Percentiles rank a stretch among this genome's conserved stretches.
Conservation (phyloP, 768 basidiomycete species). For the Boletus barrowsii region DNA sequence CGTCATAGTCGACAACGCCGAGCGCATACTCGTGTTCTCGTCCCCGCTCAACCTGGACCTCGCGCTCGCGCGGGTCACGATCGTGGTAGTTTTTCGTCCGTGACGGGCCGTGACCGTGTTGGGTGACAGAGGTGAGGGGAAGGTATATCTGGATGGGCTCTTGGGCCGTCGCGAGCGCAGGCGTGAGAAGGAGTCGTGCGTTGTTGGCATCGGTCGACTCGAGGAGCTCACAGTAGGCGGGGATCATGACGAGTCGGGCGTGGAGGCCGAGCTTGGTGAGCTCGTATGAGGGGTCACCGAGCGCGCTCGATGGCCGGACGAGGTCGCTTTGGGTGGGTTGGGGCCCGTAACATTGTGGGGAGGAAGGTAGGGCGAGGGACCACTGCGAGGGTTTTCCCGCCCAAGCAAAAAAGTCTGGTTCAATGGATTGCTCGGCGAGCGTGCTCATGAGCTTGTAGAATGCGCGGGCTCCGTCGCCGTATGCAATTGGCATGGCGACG, state of each 20-base stretch:
- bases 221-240: conserved; percentile 19
- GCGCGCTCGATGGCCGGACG: conserved; percentile 1
- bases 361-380: conserved; percentile 24
- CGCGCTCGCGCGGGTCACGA: conserved; percentile 2
- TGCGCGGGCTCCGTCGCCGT: conserved; percentile 22
- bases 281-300: conserved; percentile 24
- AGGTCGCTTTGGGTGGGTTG: conserved; percentile 12
- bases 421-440: conserved; percentile 15
- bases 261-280: conserved; percentile 24
- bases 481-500: conserved; percentile 19
- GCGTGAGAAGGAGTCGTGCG: conserved; percentile 18
- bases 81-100: conserved; percentile 1
- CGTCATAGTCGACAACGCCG: conserved; percentile 24
- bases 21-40: conserved; percentile 16
- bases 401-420: conserved; percentile 25
- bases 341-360: conserved; percentile 16
- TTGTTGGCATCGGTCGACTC: conserved; percentile 13
- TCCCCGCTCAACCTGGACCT: neutral
- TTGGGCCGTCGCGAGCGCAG: conserved; percentile 13
- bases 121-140: neutral
- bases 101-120: neutral
- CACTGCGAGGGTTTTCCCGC: conserved; percentile 20
- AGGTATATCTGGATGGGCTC: conserved; percentile 21
- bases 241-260: conserved; percentile 18
- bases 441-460: conserved; percentile 21